These are phyloP conservation scores for Metarhizium brunneum DNA, from an alignment of 2,329 filamentous ascomycete genomes.

Conservation along the genomic window DNA sequence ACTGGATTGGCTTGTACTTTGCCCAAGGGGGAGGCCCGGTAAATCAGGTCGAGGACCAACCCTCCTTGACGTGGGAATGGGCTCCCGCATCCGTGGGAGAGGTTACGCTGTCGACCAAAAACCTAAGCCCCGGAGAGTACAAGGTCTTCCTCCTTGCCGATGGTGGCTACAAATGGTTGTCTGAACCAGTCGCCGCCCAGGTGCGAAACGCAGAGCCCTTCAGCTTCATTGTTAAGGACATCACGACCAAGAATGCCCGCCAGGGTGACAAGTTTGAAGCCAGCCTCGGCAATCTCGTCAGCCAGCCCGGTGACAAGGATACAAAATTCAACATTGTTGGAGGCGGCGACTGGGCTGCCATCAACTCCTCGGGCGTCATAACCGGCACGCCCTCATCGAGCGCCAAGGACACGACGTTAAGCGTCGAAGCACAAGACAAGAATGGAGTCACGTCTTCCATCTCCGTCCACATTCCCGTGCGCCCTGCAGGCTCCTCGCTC, in stretches of 20 bases:
- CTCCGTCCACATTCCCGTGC: conserved; percentile 21
- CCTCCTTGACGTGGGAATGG: conserved; percentile 23
- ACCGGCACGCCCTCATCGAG: conserved; percentile 19
- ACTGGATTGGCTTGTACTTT: conserved; percentile 28
- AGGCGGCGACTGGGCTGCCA: conserved; percentile 19
- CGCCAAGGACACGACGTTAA: conserved; percentile 7
- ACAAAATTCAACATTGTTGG: conserved; percentile 15
- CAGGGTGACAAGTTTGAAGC: conserved; percentile 20
- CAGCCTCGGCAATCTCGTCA: conserved; percentile 21
- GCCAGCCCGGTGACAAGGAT: conserved; percentile 5
- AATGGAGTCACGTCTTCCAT: conserved; percentile 12
- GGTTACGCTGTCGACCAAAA: conserved; percentile 11
- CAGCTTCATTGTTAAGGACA: conserved; percentile 16
- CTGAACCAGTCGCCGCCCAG: conserved; percentile 17
- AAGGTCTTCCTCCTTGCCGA: conserved; percentile 23
- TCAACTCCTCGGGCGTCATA: conserved; percentile 20
- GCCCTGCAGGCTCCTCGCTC: conserved; percentile 12
- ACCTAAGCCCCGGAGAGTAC: conserved; percentile 19
- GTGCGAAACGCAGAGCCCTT: conserved; percentile 3
- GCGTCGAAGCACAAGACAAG: conserved; percentile 15
- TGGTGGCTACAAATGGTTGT: conserved; percentile 24
- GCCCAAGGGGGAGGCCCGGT: conserved; percentile 20
- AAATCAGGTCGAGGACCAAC: conserved; percentile 14
- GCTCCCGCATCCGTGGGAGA: conserved; percentile 16
- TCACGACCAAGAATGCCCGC: conserved; percentile 23